Evolutionary conservation across 2,329 filamentous ascomycete genomes (phyloP).

Genomic region (Talaromyces sp.): DNA sequence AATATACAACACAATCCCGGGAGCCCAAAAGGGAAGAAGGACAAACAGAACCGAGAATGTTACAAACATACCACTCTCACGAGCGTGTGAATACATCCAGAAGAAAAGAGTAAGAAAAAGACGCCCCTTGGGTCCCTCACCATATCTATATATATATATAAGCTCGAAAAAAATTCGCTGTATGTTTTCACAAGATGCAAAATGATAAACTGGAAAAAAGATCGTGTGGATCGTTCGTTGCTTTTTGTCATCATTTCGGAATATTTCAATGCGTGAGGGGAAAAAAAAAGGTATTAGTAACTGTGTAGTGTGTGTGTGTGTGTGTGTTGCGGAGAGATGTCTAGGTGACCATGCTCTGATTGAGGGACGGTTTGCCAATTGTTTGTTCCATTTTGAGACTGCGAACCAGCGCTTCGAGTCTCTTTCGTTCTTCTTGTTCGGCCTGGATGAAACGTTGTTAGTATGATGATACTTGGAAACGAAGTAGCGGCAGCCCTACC

Average conservation of each 20-base stretch:
- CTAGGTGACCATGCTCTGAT: constrained; percentile 34
- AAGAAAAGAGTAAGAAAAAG: background rate
- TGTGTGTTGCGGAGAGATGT: constrained; percentile 7
- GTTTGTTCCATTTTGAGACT: constrained; percentile 43
- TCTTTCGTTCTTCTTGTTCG: constrained; percentile 67
- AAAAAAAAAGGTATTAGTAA: background rate
- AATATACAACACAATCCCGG: background rate
- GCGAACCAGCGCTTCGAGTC: constrained; percentile 62
- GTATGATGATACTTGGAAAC: background rate
- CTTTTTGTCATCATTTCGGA: background rate
- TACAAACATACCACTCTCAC: background rate
- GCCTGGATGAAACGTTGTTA: constrained; percentile 43
- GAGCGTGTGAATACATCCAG: background rate
- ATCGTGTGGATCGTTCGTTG: constrained; percentile 5
- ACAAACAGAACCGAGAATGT: background rate
- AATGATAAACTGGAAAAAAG: background rate
- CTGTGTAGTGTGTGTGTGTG: too few relatives aligned
- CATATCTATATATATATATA: background rate
- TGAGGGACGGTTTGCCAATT: constrained; percentile 32
- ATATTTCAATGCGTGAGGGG: background rate
- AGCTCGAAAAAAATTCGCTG: background rate
- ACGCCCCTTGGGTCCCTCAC: background rate
- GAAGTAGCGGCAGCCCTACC: constrained; percentile 46
- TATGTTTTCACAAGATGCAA: background rate
- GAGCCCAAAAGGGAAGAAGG: background rate